Conservation (phyloP, 192 early-diverging fungal genomes). For the Lunasporangiospora selenospora region DNA sequence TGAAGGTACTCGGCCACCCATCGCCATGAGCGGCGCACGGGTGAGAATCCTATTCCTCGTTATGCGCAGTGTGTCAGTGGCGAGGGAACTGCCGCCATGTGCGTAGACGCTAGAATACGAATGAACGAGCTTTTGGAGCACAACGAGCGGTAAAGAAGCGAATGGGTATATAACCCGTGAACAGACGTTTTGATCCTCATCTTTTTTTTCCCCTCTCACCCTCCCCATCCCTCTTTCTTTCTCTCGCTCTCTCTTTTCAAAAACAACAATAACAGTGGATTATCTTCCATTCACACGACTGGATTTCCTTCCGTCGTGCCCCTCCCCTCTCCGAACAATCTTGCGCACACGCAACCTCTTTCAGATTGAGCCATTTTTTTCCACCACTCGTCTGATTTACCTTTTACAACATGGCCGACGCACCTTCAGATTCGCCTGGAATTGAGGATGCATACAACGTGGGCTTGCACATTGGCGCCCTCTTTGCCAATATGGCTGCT, state of each 20-base stretch:
- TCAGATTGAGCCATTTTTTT: too few species aligned
- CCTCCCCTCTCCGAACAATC: too few species aligned
- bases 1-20: too few species aligned
- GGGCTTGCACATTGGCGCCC: slow-evolving; percentile 21
- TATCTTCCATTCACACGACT: neutral
- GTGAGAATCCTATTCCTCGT: too few species aligned
- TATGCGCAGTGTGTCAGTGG: too few species aligned
- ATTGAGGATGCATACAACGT: slow-evolving; percentile 30
- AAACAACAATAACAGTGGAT: too few species aligned
- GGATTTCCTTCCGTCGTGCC: too few species aligned
- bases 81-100: too few species aligned
- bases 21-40: too few species aligned
- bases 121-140: neutral
- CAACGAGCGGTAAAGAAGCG: neutral
- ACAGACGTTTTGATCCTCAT: neutral
- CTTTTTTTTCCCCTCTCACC: neutral
- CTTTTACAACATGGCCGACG: slow-evolving; percentile 11
- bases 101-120: too few species aligned
- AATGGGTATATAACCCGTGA: neutral
- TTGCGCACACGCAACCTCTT: too few species aligned
- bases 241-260: neutral
- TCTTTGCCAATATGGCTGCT: slow-evolving; percentile 45
- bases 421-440: neutral
- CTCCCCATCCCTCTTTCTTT: neutral
- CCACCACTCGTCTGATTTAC: neutral